Conservation (phyloP, 768 basidiomycete species). For the Rhizopogon vesiculosus region DNA sequence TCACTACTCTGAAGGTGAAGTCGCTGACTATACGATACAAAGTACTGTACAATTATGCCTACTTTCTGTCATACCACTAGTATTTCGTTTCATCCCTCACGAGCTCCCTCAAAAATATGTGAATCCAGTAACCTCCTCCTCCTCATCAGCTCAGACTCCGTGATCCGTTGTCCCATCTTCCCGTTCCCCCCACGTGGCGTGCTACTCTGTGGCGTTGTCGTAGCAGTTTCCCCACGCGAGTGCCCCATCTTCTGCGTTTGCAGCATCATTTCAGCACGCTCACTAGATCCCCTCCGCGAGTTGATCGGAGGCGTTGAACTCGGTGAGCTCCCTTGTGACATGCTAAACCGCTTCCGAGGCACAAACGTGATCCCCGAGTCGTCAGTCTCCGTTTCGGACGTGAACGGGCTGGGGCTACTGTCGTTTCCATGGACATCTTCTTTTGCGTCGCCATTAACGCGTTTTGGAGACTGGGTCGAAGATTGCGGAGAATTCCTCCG, state of each 20-base stretch:
- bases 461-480: conserved; percentile 16
- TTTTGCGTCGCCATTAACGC: not conserved
- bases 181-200: conserved; percentile 28
- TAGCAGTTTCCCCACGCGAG: not conserved
- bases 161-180: conserved; percentile 62
- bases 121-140: conserved; percentile 73
- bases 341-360: conserved; percentile 42
- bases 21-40: no score
- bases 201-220: conserved; percentile 15
- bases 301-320: conserved; percentile 21
- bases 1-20: no score
- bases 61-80: no score
- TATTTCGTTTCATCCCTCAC: no score
- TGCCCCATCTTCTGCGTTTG: conserved; percentile 5
- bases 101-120: conserved; percentile 46
- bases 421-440: conserved; percentile 6
- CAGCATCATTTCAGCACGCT: conserved; percentile 10
- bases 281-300: conserved; percentile 17
- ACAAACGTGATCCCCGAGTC: conserved; percentile 70
- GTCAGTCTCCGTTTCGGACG: conserved; percentile 62
- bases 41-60: no score
- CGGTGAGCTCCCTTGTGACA: conserved; percentile 4
- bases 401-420: conserved; percentile 25
- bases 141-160: conserved; percentile 75
- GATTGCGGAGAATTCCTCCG: conserved; percentile 18